These are phyloP conservation scores for Aegilops speltoides DNA, from an alignment of 176 grass and related monocot species.

Conservation along the genomic window DNA sequence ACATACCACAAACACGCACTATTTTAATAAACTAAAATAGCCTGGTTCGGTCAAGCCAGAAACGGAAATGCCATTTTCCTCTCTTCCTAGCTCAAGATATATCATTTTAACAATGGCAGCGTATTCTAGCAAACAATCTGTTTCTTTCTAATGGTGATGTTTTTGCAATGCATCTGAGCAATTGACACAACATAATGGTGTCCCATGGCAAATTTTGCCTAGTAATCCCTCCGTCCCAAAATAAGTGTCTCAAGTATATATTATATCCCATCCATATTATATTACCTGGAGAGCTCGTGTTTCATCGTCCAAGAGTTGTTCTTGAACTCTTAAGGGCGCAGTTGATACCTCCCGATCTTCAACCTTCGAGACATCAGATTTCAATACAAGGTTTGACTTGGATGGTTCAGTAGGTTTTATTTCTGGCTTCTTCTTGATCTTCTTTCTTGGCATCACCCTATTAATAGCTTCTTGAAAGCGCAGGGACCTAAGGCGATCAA, in stretches of 20 bases:
- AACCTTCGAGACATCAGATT: conserved; percentile 55
- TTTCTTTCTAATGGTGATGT: neutral
- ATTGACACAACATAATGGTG: neutral
- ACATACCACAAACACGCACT: neutral
- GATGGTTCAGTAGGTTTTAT: conserved; percentile 48
- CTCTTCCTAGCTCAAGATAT: no score
- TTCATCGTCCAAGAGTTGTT: conserved; percentile 91
- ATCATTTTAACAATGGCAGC: neutral
- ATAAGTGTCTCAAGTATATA: no score
- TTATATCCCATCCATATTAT: conserved; percentile 2
- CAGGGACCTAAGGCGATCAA: conserved; percentile 77
- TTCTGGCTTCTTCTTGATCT: conserved; percentile 57
- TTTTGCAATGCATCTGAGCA: neutral
- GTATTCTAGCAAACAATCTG: neutral
- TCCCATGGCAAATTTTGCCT: neutral
- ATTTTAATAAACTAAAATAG: neutral
- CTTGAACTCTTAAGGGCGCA: conserved; percentile 64
- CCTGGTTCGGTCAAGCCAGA: neutral
- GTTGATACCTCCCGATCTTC: conserved; percentile 55
- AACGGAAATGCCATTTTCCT: neutral
- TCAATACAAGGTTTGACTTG: conserved; percentile 40
- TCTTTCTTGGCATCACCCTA: conserved; percentile 84
- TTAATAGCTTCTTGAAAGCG: conserved; percentile 92
- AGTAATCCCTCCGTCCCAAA: neutral
- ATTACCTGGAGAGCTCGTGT: conserved; percentile 77